These are phyloP conservation scores for Yamadazyma nakazawae DNA, from an alignment of 805 yeast genomes.

Conservation along the genomic window DNA sequence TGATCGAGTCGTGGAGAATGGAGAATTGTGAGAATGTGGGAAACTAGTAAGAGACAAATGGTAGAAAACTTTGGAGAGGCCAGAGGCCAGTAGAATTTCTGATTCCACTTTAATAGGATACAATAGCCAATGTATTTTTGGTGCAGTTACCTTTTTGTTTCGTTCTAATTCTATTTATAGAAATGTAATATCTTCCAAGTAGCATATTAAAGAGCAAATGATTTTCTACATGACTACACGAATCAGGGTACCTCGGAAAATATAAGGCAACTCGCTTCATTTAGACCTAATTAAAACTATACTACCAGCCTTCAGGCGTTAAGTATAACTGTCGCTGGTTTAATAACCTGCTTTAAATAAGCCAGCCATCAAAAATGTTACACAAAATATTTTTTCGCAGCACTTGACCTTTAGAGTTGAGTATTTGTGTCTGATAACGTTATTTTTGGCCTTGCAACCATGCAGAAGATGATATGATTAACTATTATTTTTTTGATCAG, in stretches of 20 bases:
- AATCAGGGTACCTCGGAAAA: too few relatives aligned
- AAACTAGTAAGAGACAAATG: not conserved
- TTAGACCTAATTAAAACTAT: not conserved
- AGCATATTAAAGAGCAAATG: too few relatives aligned
- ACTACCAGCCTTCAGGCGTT: not conserved
- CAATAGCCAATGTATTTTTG: too few relatives aligned
- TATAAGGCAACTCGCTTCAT: too few relatives aligned
- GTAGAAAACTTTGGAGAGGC: not conserved
- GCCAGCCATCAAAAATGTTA: conserved; percentile 6
- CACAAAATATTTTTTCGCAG: conserved; percentile 8
- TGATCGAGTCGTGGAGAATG: not conserved
- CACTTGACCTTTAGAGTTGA: not conserved
- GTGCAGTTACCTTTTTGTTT: too few relatives aligned
- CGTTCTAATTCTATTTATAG: too few relatives aligned
- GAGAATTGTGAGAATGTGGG: not conserved
- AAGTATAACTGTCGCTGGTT: not conserved
- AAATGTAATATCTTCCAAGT: too few relatives aligned
- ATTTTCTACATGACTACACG: too few relatives aligned
- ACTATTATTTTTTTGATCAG: too few relatives aligned
- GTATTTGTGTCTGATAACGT: too few relatives aligned
- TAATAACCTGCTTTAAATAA: not conserved
- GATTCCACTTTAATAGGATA: too few relatives aligned
- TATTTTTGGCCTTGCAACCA: not conserved
- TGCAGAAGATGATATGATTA: not conserved
- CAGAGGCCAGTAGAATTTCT: too few relatives aligned